A percentile compares a stretch with the other conserved stretches of the same genome.
Conservation (phyloP, 768 basidiomycete genomes). For the Xerocomus brunneocitrinus region DNA sequence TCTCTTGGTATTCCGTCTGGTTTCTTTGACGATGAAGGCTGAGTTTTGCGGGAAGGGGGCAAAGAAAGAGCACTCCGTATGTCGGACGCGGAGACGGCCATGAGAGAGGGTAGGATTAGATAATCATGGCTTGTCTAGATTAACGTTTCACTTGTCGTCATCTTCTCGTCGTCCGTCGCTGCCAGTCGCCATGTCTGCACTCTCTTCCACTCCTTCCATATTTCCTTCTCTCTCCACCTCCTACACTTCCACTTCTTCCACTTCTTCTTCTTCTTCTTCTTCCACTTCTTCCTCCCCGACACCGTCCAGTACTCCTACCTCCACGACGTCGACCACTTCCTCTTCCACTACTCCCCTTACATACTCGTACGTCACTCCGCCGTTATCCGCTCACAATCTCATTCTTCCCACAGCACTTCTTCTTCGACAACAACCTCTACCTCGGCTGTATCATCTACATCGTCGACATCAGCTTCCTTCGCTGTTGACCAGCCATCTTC, state of each 20-base stretch:
- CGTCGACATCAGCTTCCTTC: not conserved
- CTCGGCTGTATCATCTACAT: not conserved
- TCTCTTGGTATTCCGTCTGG: constrained; percentile 92
- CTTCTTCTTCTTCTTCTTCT: not conserved
- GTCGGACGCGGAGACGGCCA: constrained; percentile 74
- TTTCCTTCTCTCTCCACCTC: too few species aligned
- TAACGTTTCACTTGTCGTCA: not conserved
- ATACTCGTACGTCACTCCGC: constrained; percentile 7
- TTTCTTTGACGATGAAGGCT: constrained; percentile 45
- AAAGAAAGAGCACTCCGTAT: constrained; percentile 81
- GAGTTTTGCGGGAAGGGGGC: constrained; percentile 38
- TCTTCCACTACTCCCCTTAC: not conserved
- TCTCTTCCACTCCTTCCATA: not conserved
- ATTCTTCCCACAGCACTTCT: not conserved
- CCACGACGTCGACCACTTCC: not conserved
- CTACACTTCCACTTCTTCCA: too few species aligned
- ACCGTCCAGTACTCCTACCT: not conserved
- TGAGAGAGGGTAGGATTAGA: constrained; percentile 19
- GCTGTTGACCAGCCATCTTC: not conserved
- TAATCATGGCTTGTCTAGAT: not conserved
- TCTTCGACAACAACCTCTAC: not conserved
- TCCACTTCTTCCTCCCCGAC: not conserved
- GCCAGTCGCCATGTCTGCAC: not conserved
- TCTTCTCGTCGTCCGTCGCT: not conserved
- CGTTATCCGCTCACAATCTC: not conserved